These are phyloP conservation scores for Phoma sp. DNA, from an alignment of 2,329 filamentous ascomycete species.

Conservation along the genomic window DNA sequence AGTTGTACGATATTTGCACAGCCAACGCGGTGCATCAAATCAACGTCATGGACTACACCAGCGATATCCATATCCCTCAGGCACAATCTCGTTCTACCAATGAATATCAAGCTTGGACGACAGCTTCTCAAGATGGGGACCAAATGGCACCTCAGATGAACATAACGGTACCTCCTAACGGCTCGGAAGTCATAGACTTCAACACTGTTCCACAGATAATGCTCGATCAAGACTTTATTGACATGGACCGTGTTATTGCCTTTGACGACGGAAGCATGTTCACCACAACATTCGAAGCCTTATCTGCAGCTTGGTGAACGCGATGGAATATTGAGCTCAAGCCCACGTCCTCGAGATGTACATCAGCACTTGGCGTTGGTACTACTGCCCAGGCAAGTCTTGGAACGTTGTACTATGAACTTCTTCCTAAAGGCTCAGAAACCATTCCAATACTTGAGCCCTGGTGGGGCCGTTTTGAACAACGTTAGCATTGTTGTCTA, in stretches of 20 bases:
- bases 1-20: slow-evolving; percentile 17
- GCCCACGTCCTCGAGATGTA: background rate
- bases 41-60: slow-evolving; percentile 21
- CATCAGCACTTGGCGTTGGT: background rate
- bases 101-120: background rate
- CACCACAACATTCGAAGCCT: slow-evolving; percentile 16
- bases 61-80: slow-evolving; percentile 7
- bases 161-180: background rate
- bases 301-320: background rate
- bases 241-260: slow-evolving; percentile 29
- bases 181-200: slow-evolving; percentile 6
- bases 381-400: background rate
- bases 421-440: background rate
- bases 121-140: background rate
- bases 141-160: background rate
- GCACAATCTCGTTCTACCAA: background rate
- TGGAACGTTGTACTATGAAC: background rate
- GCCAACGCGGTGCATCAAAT: slow-evolving; percentile 15
- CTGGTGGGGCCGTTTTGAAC: background rate
- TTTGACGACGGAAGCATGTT: slow-evolving; percentile 35
- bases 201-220: slow-evolving; percentile 21
- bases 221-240: slow-evolving; percentile 25
- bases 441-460: background rate
- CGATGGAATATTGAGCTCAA: background rate
- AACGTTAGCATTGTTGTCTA: slow-evolving; percentile 1